Evolutionary conservation across 331 rosid species (phyloP), one percentile per base, ranked within the genome.

Genomic region (Malus hybrid): DNA sequence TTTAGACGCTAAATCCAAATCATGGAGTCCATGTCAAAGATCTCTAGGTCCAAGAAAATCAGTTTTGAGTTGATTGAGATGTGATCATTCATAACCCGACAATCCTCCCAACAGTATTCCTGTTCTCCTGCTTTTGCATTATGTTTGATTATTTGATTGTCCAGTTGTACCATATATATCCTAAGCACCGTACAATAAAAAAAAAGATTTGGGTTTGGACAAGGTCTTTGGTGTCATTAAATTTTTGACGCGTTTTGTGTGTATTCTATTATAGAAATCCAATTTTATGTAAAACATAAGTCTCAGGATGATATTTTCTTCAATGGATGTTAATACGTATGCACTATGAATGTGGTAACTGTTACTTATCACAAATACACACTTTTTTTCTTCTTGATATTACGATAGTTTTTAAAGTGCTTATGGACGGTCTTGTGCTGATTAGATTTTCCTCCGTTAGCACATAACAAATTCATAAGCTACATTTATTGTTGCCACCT

Each of bases 361-460:
- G 24, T 19, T 16, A 16, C 6, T 64, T 30, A 32, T 32, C 14
- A 32, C 44, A 8, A 4, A 32, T 18, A 30, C 44, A 2, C 68
- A 15, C 46, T 0, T n/a, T 9, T 18, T 63, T 12, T 18, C 8
- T 64, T 15, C 16, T 67, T 56, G 13, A 6, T 55, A 0, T 18
- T 6, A 10, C 34, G 28, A 2, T 33, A 28, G 18, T 16, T 50
- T 55, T 13, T 48, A 6, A 48, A 63, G 77, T 75, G 86, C 81
- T 75, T 81, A 63, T 81, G 74, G 86, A 75, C 63, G 78, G 80
- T 83, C 81, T 80, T 79, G 81, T 81, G 86, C 84, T 70, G 78
- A 63, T 77, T 75, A 70, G 82, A 76, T 46, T 19, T 67, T 58
- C 36, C 52, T 24, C 71, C 66, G 5, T 79, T 74, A 34, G 83